phyloP scores from a whole-genome alignment of 768 basidiomycete genomes.

The Cystobasidium ongulense region DNA sequence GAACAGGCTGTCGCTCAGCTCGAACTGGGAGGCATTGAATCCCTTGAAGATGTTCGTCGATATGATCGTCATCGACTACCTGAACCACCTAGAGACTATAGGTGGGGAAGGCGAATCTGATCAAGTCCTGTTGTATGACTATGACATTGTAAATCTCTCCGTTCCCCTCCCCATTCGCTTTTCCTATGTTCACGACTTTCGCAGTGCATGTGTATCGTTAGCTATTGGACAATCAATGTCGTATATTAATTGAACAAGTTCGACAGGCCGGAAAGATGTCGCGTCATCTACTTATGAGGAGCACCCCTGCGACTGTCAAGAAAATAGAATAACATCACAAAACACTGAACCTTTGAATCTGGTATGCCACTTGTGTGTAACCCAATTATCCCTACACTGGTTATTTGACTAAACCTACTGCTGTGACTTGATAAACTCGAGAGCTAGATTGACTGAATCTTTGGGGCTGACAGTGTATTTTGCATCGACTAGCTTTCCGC shows the following conservation, averaged over 20 bases:
- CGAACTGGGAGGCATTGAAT: background rate
- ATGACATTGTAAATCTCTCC: background rate
- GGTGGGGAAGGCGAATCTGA: background rate
- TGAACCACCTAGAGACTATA: background rate
- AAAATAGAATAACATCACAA: too few species aligned
- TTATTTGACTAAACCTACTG: background rate
- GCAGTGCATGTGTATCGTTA: too few species aligned
- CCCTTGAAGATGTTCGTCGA: background rate
- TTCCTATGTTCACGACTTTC: too few species aligned
- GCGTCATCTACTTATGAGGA: too few species aligned
- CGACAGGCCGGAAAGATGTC: too few species aligned
- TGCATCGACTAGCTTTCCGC: slow-evolving; percentile 27
- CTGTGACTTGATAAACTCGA: slow-evolving; percentile 22
- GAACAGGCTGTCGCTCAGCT: slow-evolving; percentile 9
- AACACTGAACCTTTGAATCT: too few species aligned
- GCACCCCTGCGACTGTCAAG: too few species aligned
- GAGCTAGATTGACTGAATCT: slow-evolving; percentile 12
- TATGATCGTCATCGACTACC: background rate
- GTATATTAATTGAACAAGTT: too few species aligned
- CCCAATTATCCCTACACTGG: too few species aligned
- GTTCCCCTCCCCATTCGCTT: too few species aligned
- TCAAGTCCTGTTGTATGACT: background rate
- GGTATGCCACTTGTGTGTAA: too few species aligned
- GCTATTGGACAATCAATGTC: too few species aligned
- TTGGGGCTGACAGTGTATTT: slow-evolving; percentile 21